Conservation (phyloP, 139 green algal genomes). For the Chlamydomonas sphaeroides region DNA sequence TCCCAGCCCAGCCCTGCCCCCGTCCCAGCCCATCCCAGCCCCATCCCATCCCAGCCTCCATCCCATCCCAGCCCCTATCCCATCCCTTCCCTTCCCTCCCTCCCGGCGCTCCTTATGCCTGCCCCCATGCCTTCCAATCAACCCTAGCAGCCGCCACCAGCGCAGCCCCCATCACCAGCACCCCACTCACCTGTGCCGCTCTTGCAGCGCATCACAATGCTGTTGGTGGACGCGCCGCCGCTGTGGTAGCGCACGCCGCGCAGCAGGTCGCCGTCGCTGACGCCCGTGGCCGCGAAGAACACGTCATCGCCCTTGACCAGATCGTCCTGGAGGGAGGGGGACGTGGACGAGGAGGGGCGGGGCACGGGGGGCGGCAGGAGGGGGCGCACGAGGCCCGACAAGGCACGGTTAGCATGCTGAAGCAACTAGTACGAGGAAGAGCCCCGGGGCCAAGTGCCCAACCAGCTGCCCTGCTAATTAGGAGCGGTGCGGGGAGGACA, state of each 20-base stretch:
- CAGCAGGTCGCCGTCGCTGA: conserved; percentile 83
- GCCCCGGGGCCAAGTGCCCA: too few species aligned
- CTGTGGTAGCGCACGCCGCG: conserved; percentile 74
- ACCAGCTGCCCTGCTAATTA: too few species aligned
- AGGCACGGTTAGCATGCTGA: too few species aligned
- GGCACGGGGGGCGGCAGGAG: background rate
- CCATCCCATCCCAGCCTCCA: too few species aligned
- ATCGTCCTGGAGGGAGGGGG: conserved; percentile 15
- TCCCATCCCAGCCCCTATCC: too few species aligned
- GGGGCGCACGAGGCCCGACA: too few species aligned
- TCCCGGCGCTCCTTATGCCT: background rate
- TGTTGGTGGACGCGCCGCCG: conserved; percentile 78
- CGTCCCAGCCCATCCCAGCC: too few species aligned
- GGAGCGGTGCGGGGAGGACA: background rate
- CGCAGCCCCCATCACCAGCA: background rate
- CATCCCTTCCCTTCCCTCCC: too few species aligned
- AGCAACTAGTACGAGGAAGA: too few species aligned
- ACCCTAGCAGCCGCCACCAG: background rate
- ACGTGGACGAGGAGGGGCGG: background rate
- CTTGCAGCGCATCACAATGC: conserved; percentile 82
- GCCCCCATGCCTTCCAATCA: background rate
- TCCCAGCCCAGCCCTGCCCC: too few species aligned
- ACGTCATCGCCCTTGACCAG: conserved; percentile 59
- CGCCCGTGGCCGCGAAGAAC: conserved; percentile 88
- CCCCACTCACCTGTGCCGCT: conserved; percentile 67